Conservation (phyloP, 2,329 filamentous ascomycete genomes). For the Cordyceps tenuipes region DNA sequence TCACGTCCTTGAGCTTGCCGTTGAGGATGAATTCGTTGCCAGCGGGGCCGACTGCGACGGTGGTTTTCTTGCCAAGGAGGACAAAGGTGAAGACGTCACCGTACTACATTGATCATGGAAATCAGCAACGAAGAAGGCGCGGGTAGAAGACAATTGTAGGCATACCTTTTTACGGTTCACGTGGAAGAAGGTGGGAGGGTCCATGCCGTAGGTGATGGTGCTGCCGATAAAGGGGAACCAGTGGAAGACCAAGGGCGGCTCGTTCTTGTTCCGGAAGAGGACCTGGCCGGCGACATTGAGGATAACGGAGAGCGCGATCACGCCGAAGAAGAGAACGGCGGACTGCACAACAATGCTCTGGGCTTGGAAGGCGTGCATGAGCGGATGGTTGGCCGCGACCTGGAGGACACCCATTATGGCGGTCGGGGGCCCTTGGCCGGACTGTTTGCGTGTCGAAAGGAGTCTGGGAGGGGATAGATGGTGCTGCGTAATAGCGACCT, state of each 20-base stretch:
- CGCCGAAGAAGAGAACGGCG: constrained; percentile 31
- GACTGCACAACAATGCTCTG: constrained; percentile 42
- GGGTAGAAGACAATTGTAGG: constrained; percentile 7
- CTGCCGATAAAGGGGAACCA: constrained; percentile 79
- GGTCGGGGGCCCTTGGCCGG: background rate
- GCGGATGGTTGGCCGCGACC: constrained; percentile 38
- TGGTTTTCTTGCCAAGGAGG: constrained; percentile 81
- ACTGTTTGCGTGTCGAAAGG: too few species aligned
- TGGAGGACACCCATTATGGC: constrained; percentile 48
- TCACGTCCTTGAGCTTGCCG: constrained; percentile 81
- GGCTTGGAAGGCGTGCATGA: constrained; percentile 40
- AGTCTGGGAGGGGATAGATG: too few species aligned
- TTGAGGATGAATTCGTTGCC: constrained; percentile 91
- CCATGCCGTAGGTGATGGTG: constrained; percentile 90
- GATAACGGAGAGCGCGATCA: constrained; percentile 51
- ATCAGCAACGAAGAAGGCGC: constrained; percentile 17
- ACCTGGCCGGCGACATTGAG: constrained; percentile 76
- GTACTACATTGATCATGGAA: constrained; percentile 42
- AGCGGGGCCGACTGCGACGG: constrained; percentile 70
- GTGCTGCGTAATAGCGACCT: too few species aligned
- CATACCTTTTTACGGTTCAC: constrained; percentile 65
- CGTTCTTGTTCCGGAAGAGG: constrained; percentile 72
- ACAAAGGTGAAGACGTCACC: constrained; percentile 88
- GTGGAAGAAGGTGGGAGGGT: constrained; percentile 82
- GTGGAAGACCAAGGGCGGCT: constrained; percentile 74